Conservation (phyloP, 179 eudicot species). For the Sideroxylon spinosum region DNA sequence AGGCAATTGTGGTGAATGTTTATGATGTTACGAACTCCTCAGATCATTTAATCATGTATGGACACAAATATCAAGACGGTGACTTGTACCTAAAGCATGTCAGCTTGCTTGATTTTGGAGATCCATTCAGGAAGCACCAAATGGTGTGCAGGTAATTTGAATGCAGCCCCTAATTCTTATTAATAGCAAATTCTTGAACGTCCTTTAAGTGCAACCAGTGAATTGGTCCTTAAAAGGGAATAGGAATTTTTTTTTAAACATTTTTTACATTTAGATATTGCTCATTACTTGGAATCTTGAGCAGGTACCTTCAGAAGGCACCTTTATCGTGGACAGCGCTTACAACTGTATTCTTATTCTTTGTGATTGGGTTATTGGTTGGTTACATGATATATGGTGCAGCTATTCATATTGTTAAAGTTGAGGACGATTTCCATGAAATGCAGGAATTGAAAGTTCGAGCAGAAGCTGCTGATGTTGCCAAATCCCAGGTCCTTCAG, state of each 20-base stretch:
- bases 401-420: constrained; percentile 45
- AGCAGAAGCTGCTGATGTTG: constrained; percentile 76
- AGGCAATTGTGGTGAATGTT: constrained; percentile 57
- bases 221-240: neutral
- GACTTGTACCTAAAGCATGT: constrained; percentile 45
- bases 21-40: constrained; percentile 60
- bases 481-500: constrained; percentile 57
- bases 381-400: constrained; percentile 47
- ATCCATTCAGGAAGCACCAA: constrained; percentile 65
- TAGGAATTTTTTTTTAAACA: no score
- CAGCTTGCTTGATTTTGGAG: constrained; percentile 68
- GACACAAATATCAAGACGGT: constrained; percentile 42
- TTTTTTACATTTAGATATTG: no score
- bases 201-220: neutral
- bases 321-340: constrained; percentile 47
- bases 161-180: constrained; percentile 7
- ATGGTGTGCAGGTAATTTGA: constrained; percentile 51
- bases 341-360: constrained; percentile 24
- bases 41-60: constrained; percentile 57
- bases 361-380: constrained; percentile 35
- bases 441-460: constrained; percentile 51
- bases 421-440: constrained; percentile 53
- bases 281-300: neutral
- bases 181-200: neutral
- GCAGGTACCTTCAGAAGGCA: constrained; percentile 60